Conservation (phyloP, 805 yeast species). For the Zygotorulaspora sp. region DNA sequence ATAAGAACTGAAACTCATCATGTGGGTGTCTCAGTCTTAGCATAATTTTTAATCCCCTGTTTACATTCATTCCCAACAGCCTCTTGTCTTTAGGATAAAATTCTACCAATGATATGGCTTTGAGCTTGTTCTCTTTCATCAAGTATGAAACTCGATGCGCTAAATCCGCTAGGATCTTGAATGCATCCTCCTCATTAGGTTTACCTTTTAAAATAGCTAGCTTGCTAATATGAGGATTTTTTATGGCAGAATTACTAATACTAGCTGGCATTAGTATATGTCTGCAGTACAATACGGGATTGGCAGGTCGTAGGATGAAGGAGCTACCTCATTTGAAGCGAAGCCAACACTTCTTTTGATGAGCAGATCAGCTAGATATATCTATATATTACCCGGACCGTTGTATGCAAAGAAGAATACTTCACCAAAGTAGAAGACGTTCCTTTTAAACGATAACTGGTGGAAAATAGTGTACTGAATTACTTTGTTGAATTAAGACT, state of each 20-base stretch:
- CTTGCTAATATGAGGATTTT: conserved; percentile 31
- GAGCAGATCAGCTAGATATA: no score
- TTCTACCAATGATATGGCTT: conserved; percentile 67
- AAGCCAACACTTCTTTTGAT: no score
- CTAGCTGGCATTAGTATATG: no score
- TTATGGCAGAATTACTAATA: conserved; percentile 5
- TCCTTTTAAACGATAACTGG: no score
- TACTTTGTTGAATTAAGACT: no score
- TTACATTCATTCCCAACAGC: conserved; percentile 78
- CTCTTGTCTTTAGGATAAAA: conserved; percentile 67
- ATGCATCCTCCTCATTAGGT: conserved; percentile 47
- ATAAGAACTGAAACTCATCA: conserved; percentile 51
- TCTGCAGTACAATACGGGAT: no score
- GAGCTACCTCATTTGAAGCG: no score
- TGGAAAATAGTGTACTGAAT: no score
- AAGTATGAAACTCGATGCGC: conserved; percentile 73
- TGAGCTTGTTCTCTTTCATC: conserved; percentile 61
- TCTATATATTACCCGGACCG: no score
- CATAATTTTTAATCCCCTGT: conserved; percentile 67
- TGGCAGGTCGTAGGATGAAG: no score
- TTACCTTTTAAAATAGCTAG: conserved; percentile 47
- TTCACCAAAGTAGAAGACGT: no score
- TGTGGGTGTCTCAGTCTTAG: conserved; percentile 61
- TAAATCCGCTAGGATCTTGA: conserved; percentile 58
- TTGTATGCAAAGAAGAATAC: no score